Evolutionary conservation across 495 filamentous ascomycete species (phyloP), one percentile per base, ranked within the genome.

Genomic region (Penicillium ucsense): DNA sequence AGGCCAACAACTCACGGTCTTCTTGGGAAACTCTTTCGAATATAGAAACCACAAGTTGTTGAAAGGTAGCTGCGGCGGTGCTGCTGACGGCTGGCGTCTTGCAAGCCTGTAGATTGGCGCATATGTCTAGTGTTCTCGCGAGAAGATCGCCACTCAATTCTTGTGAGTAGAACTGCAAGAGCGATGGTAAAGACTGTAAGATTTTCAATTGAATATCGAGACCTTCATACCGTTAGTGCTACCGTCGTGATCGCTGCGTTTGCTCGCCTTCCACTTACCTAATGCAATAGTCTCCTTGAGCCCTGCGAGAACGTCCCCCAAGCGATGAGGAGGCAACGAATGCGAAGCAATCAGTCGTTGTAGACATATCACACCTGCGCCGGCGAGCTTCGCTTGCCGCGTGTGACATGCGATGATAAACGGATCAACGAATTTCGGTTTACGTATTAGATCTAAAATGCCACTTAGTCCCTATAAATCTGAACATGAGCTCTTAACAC

Each of bases 161-260:
- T 47, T 78, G 77, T 0, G 87, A 82, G 68, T 96, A 97, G 61
- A 92, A 92, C 53, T 96, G 89, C 6, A 96, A 68, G 35, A 98
- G 60, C 2, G 89, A 85, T n/a, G 94, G 92, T 31, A 98, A 70
- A 0, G 89, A 86, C 61, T 98, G 92, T 11, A 98, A 72, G 31
- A 97, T 94, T 66, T 96, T 98, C 43, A 98, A 78, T 56, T 98
- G 92, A 3, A 96, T 84, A 63, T 98, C 94, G 41, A 94, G 77
- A 32, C 84, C 89, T 76, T 66, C 56, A 28, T 55, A 66, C 3
- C n/a, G 45, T 76, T 43, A 74, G 63, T 42, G 50, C 33, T 2
- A 30, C 33, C 27, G 4, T 7, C 4, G 11, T 31, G 31, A 36
- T 36, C 11, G 7, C 3, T 45, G 8, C 28, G 44, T 6, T 29